These are phyloP conservation scores for Saccharomycopsis synnaedendra DNA, from an alignment of 805 yeast species.

Conservation along the genomic window DNA sequence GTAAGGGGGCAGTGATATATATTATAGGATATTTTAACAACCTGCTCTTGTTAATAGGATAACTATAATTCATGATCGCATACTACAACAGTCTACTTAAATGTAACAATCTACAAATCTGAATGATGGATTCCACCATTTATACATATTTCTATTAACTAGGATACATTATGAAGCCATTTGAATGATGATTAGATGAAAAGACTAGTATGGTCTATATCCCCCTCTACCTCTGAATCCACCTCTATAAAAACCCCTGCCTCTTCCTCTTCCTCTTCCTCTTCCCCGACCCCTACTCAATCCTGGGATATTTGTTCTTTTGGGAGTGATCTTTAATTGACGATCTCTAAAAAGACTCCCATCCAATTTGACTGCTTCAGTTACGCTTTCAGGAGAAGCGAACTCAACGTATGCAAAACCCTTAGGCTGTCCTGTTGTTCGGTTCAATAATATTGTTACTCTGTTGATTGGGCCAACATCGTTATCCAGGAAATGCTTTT, in stretches of 20 bases:
- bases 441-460: slow-evolving; percentile 67
- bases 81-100: too few species aligned
- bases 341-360: slow-evolving; percentile 60
- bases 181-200: too few species aligned
- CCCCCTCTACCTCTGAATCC: slow-evolving; percentile 18
- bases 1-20: slow-evolving; percentile 18
- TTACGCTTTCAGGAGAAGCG: slow-evolving; percentile 51
- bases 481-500: slow-evolving; percentile 54
- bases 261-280: slow-evolving; percentile 25
- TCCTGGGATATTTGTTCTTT: slow-evolving; percentile 78
- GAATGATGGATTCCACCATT: too few species aligned
- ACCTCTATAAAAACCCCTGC: slow-evolving; percentile 18
- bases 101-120: too few species aligned
- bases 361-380: slow-evolving; percentile 53
- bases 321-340: slow-evolving; percentile 59
- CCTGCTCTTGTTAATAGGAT: neutral
- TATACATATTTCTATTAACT: too few species aligned
- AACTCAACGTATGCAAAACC: slow-evolving; percentile 86
- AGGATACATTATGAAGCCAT: too few species aligned
- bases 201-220: slow-evolving; percentile 8
- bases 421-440: slow-evolving; percentile 68
- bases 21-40: neutral
- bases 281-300: slow-evolving; percentile 24
- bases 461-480: slow-evolving; percentile 56
- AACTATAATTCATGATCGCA: neutral